These are phyloP conservation scores for Fusarium drepaniforme DNA, from an alignment of 2,329 filamentous ascomycete genomes.

Conservation along the genomic window DNA sequence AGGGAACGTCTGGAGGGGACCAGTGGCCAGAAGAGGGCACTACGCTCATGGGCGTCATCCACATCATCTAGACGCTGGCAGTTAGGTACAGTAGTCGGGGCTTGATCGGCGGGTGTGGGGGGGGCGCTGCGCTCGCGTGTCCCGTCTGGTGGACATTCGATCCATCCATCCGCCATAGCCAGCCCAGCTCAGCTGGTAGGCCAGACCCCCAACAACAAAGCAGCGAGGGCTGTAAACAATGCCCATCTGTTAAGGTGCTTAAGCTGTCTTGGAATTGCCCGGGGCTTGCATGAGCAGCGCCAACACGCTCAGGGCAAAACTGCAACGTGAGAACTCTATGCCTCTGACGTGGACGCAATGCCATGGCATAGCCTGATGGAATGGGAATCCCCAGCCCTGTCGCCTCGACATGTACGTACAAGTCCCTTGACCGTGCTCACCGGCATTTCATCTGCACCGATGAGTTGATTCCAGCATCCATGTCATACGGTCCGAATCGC, in stretches of 20 bases:
- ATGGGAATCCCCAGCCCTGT: constrained; percentile 15
- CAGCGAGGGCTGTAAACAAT: constrained; percentile 5
- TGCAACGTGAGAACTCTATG: constrained; percentile 22
- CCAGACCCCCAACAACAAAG: constrained; percentile 16
- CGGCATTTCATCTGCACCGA: constrained; percentile 31
- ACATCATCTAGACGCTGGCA: constrained; percentile 23
- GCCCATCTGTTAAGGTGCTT: constrained; percentile 15
- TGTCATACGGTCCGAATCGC: constrained; percentile 35
- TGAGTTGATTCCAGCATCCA: constrained; percentile 30
- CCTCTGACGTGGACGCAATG: constrained; percentile 31
- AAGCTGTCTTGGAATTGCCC: constrained; percentile 24
- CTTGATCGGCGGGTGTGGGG: constrained; percentile 36
- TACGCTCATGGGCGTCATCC: constrained; percentile 38
- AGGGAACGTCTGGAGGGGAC: constrained; percentile 18
- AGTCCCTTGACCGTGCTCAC: constrained; percentile 23
- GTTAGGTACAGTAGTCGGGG: constrained; percentile 23
- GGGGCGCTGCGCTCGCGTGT: constrained; percentile 34
- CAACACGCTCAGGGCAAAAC: constrained; percentile 14
- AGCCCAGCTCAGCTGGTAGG: constrained; percentile 32
- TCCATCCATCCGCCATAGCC: constrained; percentile 30
- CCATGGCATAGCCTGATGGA: constrained; percentile 15
- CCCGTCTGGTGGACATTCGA: constrained; percentile 18
- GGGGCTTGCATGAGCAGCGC: constrained; percentile 22
- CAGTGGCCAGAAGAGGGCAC: constrained; percentile 34
- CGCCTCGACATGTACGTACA: neutral